These are phyloP conservation scores for Uromyces viciae-fabae DNA, from an alignment of 1,284 basidiomycete species.

Conservation along the genomic window DNA sequence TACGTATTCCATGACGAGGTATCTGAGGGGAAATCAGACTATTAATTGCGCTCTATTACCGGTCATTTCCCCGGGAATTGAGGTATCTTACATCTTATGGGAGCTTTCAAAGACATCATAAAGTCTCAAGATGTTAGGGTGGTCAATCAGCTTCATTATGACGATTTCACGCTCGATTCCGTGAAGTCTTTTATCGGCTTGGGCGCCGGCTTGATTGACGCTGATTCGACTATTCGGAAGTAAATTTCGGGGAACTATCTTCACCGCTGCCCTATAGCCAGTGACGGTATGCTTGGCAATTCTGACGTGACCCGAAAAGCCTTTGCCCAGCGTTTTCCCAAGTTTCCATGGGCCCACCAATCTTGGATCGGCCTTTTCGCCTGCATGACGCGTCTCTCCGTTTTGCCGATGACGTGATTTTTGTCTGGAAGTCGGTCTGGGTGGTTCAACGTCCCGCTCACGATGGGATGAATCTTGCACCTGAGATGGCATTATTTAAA, in stretches of 20 bases:
- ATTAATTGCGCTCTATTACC: background rate
- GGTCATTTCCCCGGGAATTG: too few species aligned
- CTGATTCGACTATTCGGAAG: conserved; percentile 69
- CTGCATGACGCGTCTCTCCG: background rate
- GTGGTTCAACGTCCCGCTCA: conserved; percentile 25
- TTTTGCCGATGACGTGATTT: background rate
- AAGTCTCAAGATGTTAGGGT: conserved; percentile 83
- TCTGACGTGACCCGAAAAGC: conserved; percentile 83
- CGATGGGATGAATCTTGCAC: conserved; percentile 1
- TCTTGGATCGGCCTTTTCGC: conserved; percentile 57
- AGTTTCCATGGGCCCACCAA: conserved; percentile 86
- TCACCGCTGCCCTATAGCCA: conserved; percentile 87
- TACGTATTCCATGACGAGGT: conserved; percentile 94
- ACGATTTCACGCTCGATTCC: conserved; percentile 95
- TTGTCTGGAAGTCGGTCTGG: conserved; percentile 14
- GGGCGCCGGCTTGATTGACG: conserved; percentile 65
- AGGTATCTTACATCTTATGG: conserved; percentile 71
- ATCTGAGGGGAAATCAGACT: conserved; percentile 57
- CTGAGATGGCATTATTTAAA: background rate
- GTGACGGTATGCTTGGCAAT: conserved; percentile 83
- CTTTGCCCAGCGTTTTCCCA: conserved; percentile 85
- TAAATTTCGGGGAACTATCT: conserved; percentile 87
- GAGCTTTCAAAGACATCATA: conserved; percentile 98
- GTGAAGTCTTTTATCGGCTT: conserved; percentile 75
- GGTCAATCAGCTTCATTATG: conserved; percentile 98